Conservation (phyloP, 352 stramenopile genomes). For the Phytophthora hibernalis region DNA sequence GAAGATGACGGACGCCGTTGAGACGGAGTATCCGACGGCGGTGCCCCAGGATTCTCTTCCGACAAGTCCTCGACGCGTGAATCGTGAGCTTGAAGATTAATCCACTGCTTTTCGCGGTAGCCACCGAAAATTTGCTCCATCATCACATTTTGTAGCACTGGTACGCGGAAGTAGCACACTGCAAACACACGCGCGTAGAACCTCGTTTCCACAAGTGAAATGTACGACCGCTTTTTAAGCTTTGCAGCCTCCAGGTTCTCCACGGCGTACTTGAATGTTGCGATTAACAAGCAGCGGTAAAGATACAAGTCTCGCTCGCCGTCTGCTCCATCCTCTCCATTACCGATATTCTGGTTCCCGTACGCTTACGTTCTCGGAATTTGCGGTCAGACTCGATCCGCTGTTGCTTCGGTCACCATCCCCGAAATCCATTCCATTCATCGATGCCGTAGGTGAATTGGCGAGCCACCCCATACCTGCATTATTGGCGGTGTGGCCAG, state of each 20-base stretch:
- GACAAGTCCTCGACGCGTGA: slow-evolving; percentile 36
- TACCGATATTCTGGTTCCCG: slow-evolving; percentile 17
- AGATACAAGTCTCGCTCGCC: slow-evolving; percentile 64
- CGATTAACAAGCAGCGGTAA: slow-evolving; percentile 73
- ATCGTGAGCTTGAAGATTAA: slow-evolving; percentile 39
- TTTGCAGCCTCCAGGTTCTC: slow-evolving; percentile 65
- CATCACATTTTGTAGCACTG: slow-evolving; percentile 58
- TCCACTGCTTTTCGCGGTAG: slow-evolving; percentile 63
- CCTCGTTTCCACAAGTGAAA: slow-evolving; percentile 61
- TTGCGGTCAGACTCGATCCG: slow-evolving; percentile 20
- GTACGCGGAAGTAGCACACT: slow-evolving; percentile 74
- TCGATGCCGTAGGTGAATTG: slow-evolving; percentile 38
- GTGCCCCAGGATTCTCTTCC: slow-evolving; percentile 4
- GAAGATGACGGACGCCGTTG: slow-evolving; percentile 50
- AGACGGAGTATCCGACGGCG: slow-evolving; percentile 6
- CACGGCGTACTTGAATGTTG: slow-evolving; percentile 77
- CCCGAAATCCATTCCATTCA: slow-evolving; percentile 31
- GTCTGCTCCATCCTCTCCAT: slow-evolving; percentile 43
- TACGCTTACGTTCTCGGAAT: slow-evolving; percentile 28
- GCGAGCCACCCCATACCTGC: slow-evolving; percentile 35
- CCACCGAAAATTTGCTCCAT: slow-evolving; percentile 61
- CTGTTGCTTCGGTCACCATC: slow-evolving; percentile 7
- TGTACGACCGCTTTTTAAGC: slow-evolving; percentile 51
- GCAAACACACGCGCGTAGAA: slow-evolving; percentile 78
- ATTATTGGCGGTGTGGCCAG: slow-evolving; percentile 14